Evolutionary conservation across 2,329 filamentous ascomycete species (phyloP).

Genomic region (Nothopassalora personata): DNA sequence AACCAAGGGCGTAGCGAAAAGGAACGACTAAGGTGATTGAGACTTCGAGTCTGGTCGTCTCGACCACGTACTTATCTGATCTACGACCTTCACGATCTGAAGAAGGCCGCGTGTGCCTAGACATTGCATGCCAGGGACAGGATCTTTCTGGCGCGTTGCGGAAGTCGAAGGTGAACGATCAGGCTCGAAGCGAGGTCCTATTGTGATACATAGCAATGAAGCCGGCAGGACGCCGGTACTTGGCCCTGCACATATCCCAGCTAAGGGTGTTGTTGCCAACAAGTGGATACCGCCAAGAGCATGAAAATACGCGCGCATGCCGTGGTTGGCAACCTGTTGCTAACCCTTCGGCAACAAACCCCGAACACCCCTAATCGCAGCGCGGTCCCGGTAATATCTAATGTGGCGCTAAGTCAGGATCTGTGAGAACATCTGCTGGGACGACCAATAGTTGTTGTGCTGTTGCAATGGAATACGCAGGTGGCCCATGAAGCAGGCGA

Average conservation of each 20-base stretch:
- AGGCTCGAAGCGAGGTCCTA: neutral
- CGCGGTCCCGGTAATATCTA: neutral
- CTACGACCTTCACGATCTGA: neutral
- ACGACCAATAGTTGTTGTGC: neutral
- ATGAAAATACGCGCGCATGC: too few species aligned
- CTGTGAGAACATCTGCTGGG: neutral
- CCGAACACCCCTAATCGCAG: too few species aligned
- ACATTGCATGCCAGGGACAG: neutral
- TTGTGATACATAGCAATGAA: neutral
- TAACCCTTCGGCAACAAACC: too few species aligned
- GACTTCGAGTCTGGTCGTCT: neutral
- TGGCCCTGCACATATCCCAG: neutral
- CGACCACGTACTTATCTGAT: neutral
- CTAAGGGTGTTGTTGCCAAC: too few species aligned
- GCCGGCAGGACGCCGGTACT: neutral
- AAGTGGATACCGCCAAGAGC: too few species aligned
- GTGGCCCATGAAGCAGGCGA: neutral
- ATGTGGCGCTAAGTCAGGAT: neutral
- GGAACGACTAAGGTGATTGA: neutral
- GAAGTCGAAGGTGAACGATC: neutral
- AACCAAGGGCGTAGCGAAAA: neutral
- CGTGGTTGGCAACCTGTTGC: too few species aligned
- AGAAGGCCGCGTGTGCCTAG: constrained; percentile 2
- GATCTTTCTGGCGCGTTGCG: neutral
- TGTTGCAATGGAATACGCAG: neutral